Evolutionary conservation across 257 asterid species (phyloP), one percentile per base, ranked within the genome.

Genomic region (Cynanchum wilfordii): DNA sequence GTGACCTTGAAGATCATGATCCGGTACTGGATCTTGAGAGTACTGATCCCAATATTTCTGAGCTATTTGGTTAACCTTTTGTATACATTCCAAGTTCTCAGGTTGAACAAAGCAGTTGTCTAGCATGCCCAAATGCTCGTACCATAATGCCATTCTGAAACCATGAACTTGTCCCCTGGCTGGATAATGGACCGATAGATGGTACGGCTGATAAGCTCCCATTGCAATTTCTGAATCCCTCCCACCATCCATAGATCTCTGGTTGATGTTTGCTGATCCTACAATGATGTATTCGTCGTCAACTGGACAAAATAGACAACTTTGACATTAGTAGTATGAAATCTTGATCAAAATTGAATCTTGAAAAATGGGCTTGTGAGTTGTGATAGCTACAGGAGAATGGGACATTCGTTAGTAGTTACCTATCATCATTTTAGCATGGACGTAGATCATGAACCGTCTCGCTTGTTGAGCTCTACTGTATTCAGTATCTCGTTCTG

Each of bases 391-490:
- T 42, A 30, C 12, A 3, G 5, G 57, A 62, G 56, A 59, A 38
- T 33, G 42, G 22, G 56, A n/a, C 38, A 33, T 2, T 33, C n/a
- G n/a, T n/a, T n/a, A n/a, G n/a, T n/a, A 60, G 40, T 45, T 68
- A 87, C 96, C 96, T 29, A 89, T 89, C 96, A 89, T 89, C 89
- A 87, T 80, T 76, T 89, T 89, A 57, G 96, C 85, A 30, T 89
- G 96, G 68, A 89, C 96, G 44, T 89, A 89, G 74, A 89, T 87
- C 96, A 89, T 89, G 68, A 84, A 86, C 47, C 96, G 73, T 83
- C 96, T 76, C 22, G 88, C 84, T 40, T 79, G 74, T 73, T 89
- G 96, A 47, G 96, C 96, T 71, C 82, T 77, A 16, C 73, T 30
- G 17, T 89, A 78, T 62, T 87, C 89, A 3, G 93, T n/a, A 73